Percentiles rank a stretch among this genome's conserved stretches.
These are phyloP conservation scores for Epichloe hybrida DNA, from an alignment of 2,329 filamentous ascomycete genomes.

Conservation along the genomic window DNA sequence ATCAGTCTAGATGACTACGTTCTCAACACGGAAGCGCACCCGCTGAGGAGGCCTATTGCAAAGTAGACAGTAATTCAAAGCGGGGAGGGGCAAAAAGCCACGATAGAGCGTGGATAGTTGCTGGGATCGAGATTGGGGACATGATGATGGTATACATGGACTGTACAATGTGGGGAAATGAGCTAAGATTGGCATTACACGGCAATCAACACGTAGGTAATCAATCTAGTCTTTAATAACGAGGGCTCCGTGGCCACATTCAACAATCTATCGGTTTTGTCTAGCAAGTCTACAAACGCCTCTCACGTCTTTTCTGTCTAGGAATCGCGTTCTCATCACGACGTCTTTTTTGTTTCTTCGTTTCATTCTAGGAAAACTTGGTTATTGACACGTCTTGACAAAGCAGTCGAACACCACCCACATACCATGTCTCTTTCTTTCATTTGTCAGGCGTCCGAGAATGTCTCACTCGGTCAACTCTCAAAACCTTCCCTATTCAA, in stretches of 20 bases:
- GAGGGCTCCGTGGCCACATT: no score
- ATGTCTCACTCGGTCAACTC: no score
- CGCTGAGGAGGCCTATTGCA: slow-evolving; percentile 9
- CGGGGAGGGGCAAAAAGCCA: neutral
- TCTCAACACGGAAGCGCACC: slow-evolving; percentile 41
- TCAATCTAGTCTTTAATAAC: no score
- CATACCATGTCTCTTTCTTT: neutral
- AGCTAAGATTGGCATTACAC: no score
- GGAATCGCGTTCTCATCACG: neutral
- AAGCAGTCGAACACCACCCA: neutral
- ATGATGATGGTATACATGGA: no score
- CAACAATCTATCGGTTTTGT: neutral
- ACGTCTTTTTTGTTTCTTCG: no score
- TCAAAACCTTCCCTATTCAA: no score
- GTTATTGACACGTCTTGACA: no score
- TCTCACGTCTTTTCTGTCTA: neutral
- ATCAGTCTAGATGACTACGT: slow-evolving; percentile 57
- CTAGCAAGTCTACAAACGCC: neutral
- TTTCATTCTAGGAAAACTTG: no score
- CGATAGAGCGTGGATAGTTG: neutral
- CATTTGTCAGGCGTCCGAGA: neutral
- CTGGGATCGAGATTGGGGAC: neutral
- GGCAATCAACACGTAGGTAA: no score
- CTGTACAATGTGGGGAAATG: no score
- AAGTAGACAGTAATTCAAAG: neutral